These are phyloP conservation scores for Sporisorium iseilematis-ciliati DNA, from an alignment of 1,284 basidiomycete genomes.

Conservation along the genomic window DNA sequence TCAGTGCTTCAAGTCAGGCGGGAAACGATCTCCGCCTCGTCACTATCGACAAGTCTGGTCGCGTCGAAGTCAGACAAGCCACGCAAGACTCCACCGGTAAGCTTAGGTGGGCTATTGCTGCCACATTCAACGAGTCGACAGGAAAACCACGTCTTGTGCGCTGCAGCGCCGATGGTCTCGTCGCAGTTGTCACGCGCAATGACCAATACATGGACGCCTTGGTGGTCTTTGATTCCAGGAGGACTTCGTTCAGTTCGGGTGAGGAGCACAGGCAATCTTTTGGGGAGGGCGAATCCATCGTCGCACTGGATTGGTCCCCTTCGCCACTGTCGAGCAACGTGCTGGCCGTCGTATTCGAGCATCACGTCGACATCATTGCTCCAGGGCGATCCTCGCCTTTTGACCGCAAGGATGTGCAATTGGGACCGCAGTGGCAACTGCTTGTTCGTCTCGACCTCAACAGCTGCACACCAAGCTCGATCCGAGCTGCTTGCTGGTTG, in stretches of 20 bases:
- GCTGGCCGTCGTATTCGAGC: constrained; percentile 34
- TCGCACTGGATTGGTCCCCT: constrained; percentile 44
- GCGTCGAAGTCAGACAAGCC: constrained; percentile 12
- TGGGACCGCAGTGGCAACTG: constrained; percentile 20
- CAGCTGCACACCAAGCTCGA: constrained; percentile 31
- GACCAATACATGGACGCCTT: constrained; percentile 17
- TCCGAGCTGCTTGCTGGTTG: constrained; percentile 41
- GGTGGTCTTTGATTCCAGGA: constrained; percentile 90
- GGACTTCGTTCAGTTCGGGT: constrained; percentile 91
- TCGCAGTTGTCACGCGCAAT: constrained; percentile 20
- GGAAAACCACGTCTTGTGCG: constrained; percentile 1
- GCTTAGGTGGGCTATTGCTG: constrained; percentile 13
- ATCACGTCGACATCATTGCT: constrained; percentile 36
- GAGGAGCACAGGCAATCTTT: constrained; percentile 50
- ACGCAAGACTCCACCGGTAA: not conserved
- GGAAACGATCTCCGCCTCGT: constrained; percentile 15
- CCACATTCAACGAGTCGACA: constrained; percentile 5
- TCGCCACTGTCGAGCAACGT: constrained; percentile 21
- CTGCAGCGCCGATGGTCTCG: constrained; percentile 18
- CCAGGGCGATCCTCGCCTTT: constrained; percentile 15
- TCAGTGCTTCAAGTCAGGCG: not conserved
- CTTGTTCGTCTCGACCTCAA: constrained; percentile 24
- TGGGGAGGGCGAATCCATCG: constrained; percentile 11
- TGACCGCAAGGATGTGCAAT: not conserved
- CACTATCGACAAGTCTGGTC: constrained; percentile 11